Evolutionary conservation across 257 asterid genomes (phyloP), one percentile per base, ranked within the genome.

Genomic region (Handroanthus guayacan): DNA sequence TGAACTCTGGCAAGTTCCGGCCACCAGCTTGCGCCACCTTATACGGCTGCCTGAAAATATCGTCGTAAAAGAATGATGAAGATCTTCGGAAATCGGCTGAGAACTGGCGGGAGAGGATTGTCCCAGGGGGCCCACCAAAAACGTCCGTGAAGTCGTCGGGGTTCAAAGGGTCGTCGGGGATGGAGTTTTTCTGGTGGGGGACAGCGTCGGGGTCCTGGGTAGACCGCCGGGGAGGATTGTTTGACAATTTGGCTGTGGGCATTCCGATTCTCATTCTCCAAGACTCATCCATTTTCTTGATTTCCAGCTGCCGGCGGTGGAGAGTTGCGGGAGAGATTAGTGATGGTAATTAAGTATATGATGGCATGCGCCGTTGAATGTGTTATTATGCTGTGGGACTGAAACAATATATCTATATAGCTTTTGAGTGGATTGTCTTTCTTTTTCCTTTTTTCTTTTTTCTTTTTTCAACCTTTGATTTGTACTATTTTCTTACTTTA

Each of bases 41-140:
- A 67, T 76, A 86, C 80, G 85, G 62, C 78, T 43, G 86, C 77
- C 81, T 66, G 80, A 91, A 91, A 47, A 89, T 71, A 55, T 84
- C 87, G 67, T 81, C 86, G 80, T 86, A 84, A 71, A 82, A 82
- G 68, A 58, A 48, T n/a, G 84, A 69, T 9, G 84, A 31, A 7
- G 85, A 78, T 36, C 61, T 54, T 0, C 85, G 50, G 31, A 70
- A 18, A 6, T 56, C 52, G 12, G 78, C 25, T 34, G 91, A 75
- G 72, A 84, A 78, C 20, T 78, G 86, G 80, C 88, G 89, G 10
- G 87, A 79, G 77, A 87, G 82, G 36, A 89, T 82, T 0, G 87
- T 85, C 8, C 88, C 81, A 1, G 97, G 97, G 12, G 96, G 91
- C 1, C 97, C 96, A 6, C 97, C 97, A 39, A 89, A 91, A 7